These are phyloP conservation scores for Kodamaea sagamina DNA, from an alignment of 805 yeast genomes.

Conservation along the genomic window DNA sequence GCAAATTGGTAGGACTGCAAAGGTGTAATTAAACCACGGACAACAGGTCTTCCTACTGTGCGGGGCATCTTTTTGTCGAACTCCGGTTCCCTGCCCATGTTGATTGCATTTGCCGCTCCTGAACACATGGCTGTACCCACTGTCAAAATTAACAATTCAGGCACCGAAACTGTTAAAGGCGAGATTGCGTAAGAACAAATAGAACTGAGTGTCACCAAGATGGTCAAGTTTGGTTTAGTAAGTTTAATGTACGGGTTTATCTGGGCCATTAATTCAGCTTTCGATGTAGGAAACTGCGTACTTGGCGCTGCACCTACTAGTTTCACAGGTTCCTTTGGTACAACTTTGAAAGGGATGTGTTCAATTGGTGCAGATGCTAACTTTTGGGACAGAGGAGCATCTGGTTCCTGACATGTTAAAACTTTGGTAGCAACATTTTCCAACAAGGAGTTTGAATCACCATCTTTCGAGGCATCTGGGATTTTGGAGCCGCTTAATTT, in stretches of 20 bases:
- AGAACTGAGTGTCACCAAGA: slow-evolving; percentile 85
- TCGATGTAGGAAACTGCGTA: slow-evolving; percentile 10
- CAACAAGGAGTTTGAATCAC: slow-evolving; percentile 20
- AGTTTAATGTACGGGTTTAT: slow-evolving; percentile 70
- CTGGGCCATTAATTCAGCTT: slow-evolving; percentile 35
- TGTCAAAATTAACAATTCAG: slow-evolving; percentile 71
- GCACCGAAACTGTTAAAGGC: slow-evolving; percentile 75
- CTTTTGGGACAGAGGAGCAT: slow-evolving; percentile 27
- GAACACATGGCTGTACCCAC: slow-evolving; percentile 85
- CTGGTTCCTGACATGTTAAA: slow-evolving; percentile 46
- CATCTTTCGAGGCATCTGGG: background rate
- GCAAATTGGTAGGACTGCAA: slow-evolving; percentile 82
- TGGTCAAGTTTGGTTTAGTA: slow-evolving; percentile 88
- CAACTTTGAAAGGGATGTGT: slow-evolving; percentile 60
- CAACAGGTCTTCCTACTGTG: slow-evolving; percentile 88
- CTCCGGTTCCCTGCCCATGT: slow-evolving; percentile 94
- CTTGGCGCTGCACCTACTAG: background rate
- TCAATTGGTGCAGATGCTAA: slow-evolving; percentile 1
- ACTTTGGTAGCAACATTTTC: slow-evolving; percentile 47
- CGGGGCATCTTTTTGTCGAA: slow-evolving; percentile 86
- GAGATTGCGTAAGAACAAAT: slow-evolving; percentile 93
- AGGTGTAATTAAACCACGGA: slow-evolving; percentile 74
- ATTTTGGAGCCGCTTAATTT: background rate
- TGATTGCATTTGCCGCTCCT: slow-evolving; percentile 94
- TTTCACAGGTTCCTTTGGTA: slow-evolving; percentile 31